Evolutionary conservation across 352 stramenopile genomes (phyloP), one percentile per base, ranked within the genome.

Genomic region (Pythium insidiosum): DNA sequence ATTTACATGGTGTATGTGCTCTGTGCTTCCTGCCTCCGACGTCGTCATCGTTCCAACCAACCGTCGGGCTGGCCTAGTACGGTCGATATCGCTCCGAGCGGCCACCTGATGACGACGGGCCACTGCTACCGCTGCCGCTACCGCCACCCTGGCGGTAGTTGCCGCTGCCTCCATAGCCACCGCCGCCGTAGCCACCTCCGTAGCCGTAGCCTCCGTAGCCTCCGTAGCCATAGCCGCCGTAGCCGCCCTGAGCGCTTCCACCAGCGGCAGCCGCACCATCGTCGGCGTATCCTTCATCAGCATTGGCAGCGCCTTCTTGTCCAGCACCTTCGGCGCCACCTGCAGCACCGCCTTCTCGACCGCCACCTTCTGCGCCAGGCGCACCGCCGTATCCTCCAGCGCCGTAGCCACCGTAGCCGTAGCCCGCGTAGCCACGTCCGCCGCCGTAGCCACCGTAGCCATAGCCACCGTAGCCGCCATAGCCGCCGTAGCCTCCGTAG

Each of bases 31-130:
- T n/a, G n/a, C n/a, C n/a, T n/a, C n/a, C n/a, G n/a, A n/a, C n/a
- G n/a, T n/a, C n/a, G n/a, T n/a, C 19, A 22, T 43, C 31, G 22
- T 21, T 43, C 13, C 26, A 43, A 12, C 29, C 21, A 31, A n/a
- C 21, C 21, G 26, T 23, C 19, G n/a, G 25, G 5, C 11, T 11
- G 9, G 21, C 26, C 83, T 73, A 91, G 61, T 91, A 91, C 38
- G 79, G 79, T 51, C 79, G 79, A 65, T 91, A 91, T 68, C 79
- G 68, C 20, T 91, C 79, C 57, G 79, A 86, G 45, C 76, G 68
- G 23, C 71, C 71, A 33, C 70, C 68, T n/a, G 41, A 43, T 24
- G 70, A 76, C 28, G 64, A 80, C 58, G 71, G 71, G n/a, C n/a
- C n/a, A n/a, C n/a, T n/a, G n/a, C n/a, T n/a, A n/a, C n/a, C n/a